Evolutionary conservation across 768 basidiomycete genomes (phyloP), one percentile per base, ranked within the genome.

Genomic region (Termitomyces sp.): DNA sequence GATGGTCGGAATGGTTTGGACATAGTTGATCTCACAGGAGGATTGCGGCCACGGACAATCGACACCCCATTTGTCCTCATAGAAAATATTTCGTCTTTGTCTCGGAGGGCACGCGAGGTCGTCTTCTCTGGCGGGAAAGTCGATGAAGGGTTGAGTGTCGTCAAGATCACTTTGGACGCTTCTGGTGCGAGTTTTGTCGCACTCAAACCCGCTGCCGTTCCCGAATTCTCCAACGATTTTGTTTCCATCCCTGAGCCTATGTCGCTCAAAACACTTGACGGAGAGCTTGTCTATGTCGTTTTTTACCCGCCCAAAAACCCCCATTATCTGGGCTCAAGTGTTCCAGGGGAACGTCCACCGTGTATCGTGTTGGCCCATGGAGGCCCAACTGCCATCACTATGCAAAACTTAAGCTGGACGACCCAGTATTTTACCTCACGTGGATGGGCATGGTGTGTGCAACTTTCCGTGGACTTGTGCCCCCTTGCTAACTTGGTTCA

Each of bases 221-320:
- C 66, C 53, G 57, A 58, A 18, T 66, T 73, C 61, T 66, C 74
- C 8, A 57, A 53, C 10, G 68, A 66, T 13, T 66, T 76, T 38
- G 70, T 87, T 40, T 83, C 86, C 1, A 66, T 67, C 40, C 82
- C 84, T 14, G 70, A 67, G 49, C 74, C 84, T 0, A 74, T 83
- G 49, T 74, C 78, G 5, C 65, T 87, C n/a, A 59, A 66, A 35
- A 61, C 70, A 1, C 67, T 67, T 3, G 59, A 66, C n/a, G 69
- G 69, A 36, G 64, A 73, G 16, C 74, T 79, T 0, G 65, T 90
- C 14, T 79, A 91, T 65, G 81, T 83, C 20, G 74, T 90, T 26
- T 88, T 79, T 65, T 88, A 87, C 63, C 74, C 82, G 0, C 90
- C 91, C 0, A 77, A 72, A 51, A 90, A 90, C 64, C 84, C 86